These are phyloP conservation scores for Capsella bursapastoris DNA, from an alignment of 345 rosid genomes.

Conservation along the genomic window DNA sequence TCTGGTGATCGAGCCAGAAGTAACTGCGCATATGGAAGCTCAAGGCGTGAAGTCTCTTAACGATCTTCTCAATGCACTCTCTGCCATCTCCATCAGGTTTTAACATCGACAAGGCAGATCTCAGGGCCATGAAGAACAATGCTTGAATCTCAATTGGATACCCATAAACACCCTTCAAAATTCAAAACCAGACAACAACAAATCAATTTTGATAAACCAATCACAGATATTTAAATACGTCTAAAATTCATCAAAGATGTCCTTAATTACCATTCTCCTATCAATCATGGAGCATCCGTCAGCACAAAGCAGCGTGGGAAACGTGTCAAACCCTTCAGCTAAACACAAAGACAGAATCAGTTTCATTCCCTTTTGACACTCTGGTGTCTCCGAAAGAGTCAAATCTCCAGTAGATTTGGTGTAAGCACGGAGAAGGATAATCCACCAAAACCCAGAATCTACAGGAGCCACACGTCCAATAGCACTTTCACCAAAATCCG, in stretches of 20 bases:
- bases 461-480: slow-evolving; percentile 94
- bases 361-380: slow-evolving; percentile 84
- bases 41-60: slow-evolving; percentile 66
- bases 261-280: slow-evolving; percentile 75
- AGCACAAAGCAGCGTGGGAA: slow-evolving; percentile 88
- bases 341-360: slow-evolving; percentile 73
- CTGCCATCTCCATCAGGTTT: slow-evolving; percentile 76
- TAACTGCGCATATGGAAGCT: slow-evolving; percentile 72
- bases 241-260: neutral
- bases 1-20: slow-evolving; percentile 75
- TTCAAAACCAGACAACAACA: neutral
- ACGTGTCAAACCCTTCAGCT: slow-evolving; percentile 88
- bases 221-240: too few relatives aligned
- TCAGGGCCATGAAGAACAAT: slow-evolving; percentile 80
- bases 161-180: slow-evolving; percentile 79
- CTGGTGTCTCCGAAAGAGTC: slow-evolving; percentile 72
- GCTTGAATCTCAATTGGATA: slow-evolving; percentile 95
- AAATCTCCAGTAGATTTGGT: slow-evolving; percentile 86
- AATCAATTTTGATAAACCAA: neutral
- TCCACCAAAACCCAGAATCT: slow-evolving; percentile 97
- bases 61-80: slow-evolving; percentile 64
- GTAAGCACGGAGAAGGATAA: slow-evolving; percentile 86
- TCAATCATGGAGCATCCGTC: slow-evolving; percentile 93
- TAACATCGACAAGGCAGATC: slow-evolving; percentile 70
- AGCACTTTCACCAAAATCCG: slow-evolving; percentile 94